phyloP scores from a whole-genome alignment of 1,284 basidiomycete genomes.

The Cutaneotrichosporon dermatis region DNA sequence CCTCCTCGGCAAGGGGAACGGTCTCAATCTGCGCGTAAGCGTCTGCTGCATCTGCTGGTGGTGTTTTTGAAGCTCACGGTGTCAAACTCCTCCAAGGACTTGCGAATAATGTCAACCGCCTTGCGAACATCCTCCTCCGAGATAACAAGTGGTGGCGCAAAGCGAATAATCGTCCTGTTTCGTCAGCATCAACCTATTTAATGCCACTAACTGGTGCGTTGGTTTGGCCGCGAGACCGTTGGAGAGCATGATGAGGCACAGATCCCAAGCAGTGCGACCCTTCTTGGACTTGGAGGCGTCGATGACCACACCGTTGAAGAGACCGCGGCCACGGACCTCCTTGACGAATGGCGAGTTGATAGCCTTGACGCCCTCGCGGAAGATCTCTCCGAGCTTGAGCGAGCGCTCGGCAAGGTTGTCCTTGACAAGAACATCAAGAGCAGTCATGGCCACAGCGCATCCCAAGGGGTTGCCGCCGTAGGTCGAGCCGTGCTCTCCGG shows the following conservation, averaged over 20 bases:
- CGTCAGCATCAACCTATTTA: too few species aligned
- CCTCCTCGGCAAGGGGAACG: slow-evolving; percentile 53
- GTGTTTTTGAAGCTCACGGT: not conserved
- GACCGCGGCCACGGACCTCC: slow-evolving; percentile 74
- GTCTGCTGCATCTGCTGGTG: not conserved
- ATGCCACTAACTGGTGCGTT: too few species aligned
- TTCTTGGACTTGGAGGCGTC: slow-evolving; percentile 72
- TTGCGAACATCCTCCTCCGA: slow-evolving; percentile 73
- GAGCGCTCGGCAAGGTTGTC: slow-evolving; percentile 81
- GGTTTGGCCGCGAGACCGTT: slow-evolving; percentile 80
- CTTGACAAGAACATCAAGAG: slow-evolving; percentile 79
- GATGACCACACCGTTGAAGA: slow-evolving; percentile 92
- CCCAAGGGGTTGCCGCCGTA: slow-evolving; percentile 94
- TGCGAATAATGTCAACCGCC: slow-evolving; percentile 56
- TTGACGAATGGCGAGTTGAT: slow-evolving; percentile 68
- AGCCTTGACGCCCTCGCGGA: slow-evolving; percentile 64
- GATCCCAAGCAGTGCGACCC: slow-evolving; percentile 87
- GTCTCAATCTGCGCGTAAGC: slow-evolving; percentile 52
- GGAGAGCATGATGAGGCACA: slow-evolving; percentile 87
- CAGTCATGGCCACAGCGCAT: slow-evolving; percentile 88
- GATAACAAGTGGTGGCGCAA: slow-evolving; percentile 93
- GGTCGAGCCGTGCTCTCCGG: slow-evolving; percentile 98
- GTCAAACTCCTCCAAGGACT: slow-evolving; percentile 73
- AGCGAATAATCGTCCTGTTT: slow-evolving; percentile 72
- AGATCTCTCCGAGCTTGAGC: slow-evolving; percentile 69